Base-by-base conservation (phyloP, 139 green algal species). In the Chlamydomonas eustigma region DNA sequence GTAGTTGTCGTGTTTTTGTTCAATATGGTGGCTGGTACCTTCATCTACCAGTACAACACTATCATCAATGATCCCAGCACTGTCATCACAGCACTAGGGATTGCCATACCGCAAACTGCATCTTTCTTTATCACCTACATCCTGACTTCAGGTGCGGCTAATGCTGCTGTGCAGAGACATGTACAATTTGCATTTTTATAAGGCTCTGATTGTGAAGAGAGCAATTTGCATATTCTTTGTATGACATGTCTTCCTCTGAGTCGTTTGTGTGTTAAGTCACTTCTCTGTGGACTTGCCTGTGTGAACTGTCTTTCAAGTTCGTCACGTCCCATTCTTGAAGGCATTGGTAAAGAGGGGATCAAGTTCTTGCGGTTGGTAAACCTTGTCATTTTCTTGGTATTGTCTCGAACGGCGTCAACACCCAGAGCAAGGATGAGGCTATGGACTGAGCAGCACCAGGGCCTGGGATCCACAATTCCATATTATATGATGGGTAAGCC, bases 101-200 rank as follows among this genome's bases (percentile, higher is more conserved):
- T 69, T 36, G 71, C 84, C 52, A 78, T 85, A 37, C 84, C 84
- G n/a, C 76, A 82, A 32, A 76, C 37, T 63, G 64, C 78, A 0
- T 81, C 84, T 38, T 88, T 88, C 78, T 88, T 86, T 75, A 81
- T 85, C 64, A 82, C 75, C 39, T 88, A 76, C 74, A 37, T 80
- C 8, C 39, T 79, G 6, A 51, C 38, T 24, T 33, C 66, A 69
- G 58, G 58, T 69, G 58, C n/a, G n/a, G n/a, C n/a, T n/a, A n/a
- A n/a, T n/a, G n/a, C n/a, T n/a, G n/a, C n/a, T n/a, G n/a, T 63
- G 50, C 50, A 24, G 50, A 63, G 50, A 24, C 24, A 24, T 63
- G 50, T 18, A 24, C 22, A 63, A 63, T n/a, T n/a, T n/a, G n/a
- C n/a, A n/a, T n/a, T n/a, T n/a, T n/a, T n/a, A n/a, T n/a, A n/a